These are phyloP conservation scores for Zhuliangozyma blackwelliae DNA, from an alignment of 1,139 yeast species.

Conservation along the genomic window DNA sequence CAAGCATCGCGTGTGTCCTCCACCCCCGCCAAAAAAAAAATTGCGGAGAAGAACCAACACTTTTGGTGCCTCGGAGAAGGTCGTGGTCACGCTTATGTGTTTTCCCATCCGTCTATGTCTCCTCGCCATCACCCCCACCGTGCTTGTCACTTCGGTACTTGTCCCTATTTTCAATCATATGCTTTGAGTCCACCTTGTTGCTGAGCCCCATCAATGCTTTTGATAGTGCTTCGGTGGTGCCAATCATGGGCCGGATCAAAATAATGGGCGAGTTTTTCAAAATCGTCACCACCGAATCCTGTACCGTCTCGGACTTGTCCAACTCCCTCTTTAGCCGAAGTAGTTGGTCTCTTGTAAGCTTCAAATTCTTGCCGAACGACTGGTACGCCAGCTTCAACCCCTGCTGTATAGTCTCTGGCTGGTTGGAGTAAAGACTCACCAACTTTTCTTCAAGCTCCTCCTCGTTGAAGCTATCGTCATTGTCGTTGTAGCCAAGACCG, in stretches of 20 bases:
- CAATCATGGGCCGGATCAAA: constrained; percentile 79
- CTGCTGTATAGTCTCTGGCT: constrained; percentile 65
- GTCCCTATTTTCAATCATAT: constrained; percentile 35
- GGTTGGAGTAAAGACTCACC: constrained; percentile 79
- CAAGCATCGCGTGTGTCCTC: too few species aligned
- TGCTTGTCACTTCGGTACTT: constrained; percentile 19
- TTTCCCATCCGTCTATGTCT: too few species aligned
- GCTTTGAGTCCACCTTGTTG: constrained; percentile 69
- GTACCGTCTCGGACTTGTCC: constrained; percentile 58
- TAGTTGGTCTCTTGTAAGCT: constrained; percentile 63
- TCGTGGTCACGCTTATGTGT: too few species aligned
- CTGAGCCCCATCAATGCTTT: constrained; percentile 80
- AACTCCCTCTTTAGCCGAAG: constrained; percentile 57
- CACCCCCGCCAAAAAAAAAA: too few species aligned
- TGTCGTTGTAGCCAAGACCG: constrained; percentile 12
- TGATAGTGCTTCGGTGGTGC: constrained; percentile 87
- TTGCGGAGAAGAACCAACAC: too few species aligned
- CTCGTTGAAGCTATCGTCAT: constrained; percentile 9
- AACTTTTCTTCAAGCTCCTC: constrained; percentile 44
- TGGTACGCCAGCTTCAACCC: constrained; percentile 72
- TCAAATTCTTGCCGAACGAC: constrained; percentile 66
- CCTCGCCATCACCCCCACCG: constrained; percentile 1
- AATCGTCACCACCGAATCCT: constrained; percentile 63
- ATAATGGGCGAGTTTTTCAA: constrained; percentile 78
- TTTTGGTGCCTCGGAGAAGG: too few species aligned